Evolutionary conservation across 371 early-diverging fungal genomes (phyloP), one percentile per base, ranked within the genome.

Genomic region (Mucor velutinosus): DNA sequence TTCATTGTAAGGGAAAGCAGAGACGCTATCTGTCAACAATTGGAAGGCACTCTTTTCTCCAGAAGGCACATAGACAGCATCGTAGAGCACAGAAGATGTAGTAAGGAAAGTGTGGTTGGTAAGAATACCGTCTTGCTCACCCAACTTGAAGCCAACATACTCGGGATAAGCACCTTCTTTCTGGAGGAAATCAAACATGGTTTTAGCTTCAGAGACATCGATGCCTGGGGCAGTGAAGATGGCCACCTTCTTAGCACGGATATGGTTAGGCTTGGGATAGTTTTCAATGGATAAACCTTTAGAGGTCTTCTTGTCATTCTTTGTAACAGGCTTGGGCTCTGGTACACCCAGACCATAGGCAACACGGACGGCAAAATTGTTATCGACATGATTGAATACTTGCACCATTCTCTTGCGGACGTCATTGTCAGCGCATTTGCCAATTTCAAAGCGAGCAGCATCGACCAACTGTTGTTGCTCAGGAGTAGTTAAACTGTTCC

Each of bases 391-490:
- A 71, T 82, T 82, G 12, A 82, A 66, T 7, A 60, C 45, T 64
- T 77, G 71, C 10, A 85, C 55, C 69, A 79, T 72, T 5, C 77
- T 68, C 32, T 72, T 65, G 33, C 77, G 79, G n/a, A 85, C 74
- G 35, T 69, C 67, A 3, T 67, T 7, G 30, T 64, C 55, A 23
- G 65, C 66, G 23, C 67, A 73, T 51, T 80, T 79, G 55, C 76
- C 73, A 10, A 82, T 67, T 59, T 85, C 82, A 37, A 82, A 85
- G 15, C 78, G 75, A 56, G 70, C 66, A 47, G 68, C 81, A 45
- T 78, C 74, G 23, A 78, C 78, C 1, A 77, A 60, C 41, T 82
- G 82, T 39, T 76, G 78, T 49, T 79, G 63, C 63, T 82, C 85
- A 30, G 69, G 65, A 0, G 35, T 35, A 4, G 76, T 79, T 51